These are phyloP conservation scores for Papilionanthe hybrid DNA, from an alignment of 116 monocot genomes.

Conservation along the genomic window DNA sequence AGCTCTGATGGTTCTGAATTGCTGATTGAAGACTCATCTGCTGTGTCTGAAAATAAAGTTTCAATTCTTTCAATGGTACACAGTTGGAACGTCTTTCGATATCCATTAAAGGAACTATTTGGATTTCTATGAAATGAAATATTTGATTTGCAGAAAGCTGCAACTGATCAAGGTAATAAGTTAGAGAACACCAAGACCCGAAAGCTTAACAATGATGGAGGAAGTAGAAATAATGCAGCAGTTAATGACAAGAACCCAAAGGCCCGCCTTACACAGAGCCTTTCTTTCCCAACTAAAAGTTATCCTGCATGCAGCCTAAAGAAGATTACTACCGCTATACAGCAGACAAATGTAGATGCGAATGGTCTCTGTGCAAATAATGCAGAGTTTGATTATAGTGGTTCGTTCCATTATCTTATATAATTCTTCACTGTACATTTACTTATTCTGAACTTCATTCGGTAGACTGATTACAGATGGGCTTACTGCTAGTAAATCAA, in stretches of 20 bases:
- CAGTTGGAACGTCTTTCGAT: background rate
- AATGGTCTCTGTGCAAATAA: conserved; percentile 16
- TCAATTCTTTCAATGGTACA: conserved; percentile 20
- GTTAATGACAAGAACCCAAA: conserved; percentile 12
- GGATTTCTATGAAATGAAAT: background rate
- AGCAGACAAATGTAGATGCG: conserved; percentile 27
- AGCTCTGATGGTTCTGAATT: conserved; percentile 3
- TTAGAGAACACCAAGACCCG: conserved; percentile 11
- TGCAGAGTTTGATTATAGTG: conserved; percentile 20
- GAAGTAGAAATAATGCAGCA: conserved; percentile 8
- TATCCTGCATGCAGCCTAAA: conserved; percentile 13
- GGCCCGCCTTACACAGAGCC: conserved; percentile 26
- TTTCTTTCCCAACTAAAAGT: conserved; percentile 32
- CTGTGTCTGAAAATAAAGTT: conserved; percentile 3
- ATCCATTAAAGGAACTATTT: background rate
- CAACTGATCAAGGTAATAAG: conserved; percentile 6
- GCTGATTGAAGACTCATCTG: conserved; percentile 9
- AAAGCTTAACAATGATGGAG: conserved; percentile 14
- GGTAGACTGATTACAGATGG: conserved; percentile 21
- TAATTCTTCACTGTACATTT: background rate
- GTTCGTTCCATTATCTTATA: conserved; percentile 17
- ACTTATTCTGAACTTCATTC: background rate
- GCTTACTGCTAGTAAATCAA: conserved; percentile 20
- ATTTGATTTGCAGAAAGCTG: conserved; percentile 27
- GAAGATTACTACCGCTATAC: conserved; percentile 27